phyloP scores from a whole-genome alignment of 1,139 yeast species.

The Diutina mesorugosa region DNA sequence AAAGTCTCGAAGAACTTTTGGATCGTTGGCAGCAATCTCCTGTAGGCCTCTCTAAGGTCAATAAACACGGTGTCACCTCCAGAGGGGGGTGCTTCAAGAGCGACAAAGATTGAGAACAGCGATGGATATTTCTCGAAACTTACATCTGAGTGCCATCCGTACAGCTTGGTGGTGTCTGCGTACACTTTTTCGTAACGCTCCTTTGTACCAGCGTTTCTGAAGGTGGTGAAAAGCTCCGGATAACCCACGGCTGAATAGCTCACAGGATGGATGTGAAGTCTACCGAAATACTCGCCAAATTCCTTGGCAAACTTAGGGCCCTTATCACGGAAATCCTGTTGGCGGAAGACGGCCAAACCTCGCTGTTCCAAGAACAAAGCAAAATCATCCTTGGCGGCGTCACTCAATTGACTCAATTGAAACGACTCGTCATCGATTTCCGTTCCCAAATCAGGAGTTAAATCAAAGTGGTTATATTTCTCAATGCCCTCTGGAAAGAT shows the following conservation, averaged over 20 bases:
- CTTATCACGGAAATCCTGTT: background rate
- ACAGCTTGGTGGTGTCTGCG: background rate
- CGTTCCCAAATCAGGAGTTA: background rate
- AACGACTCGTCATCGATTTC: background rate
- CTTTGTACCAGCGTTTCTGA: background rate
- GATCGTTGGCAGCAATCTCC: background rate
- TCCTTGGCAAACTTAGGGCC: background rate
- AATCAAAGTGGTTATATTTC: background rate
- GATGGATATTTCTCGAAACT: background rate
- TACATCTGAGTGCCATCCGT: background rate
- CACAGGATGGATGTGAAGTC: background rate
- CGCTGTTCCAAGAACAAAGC: background rate
- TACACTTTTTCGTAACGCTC: background rate
- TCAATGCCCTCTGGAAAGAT: background rate
- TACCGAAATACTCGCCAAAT: background rate
- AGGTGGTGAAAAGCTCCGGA: background rate
- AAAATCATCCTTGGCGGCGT: background rate
- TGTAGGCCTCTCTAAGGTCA: constrained; percentile 1
- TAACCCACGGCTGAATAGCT: background rate
- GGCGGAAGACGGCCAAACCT: background rate
- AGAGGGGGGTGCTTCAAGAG: background rate
- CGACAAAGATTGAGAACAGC: background rate
- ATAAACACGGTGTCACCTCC: constrained; percentile 2
- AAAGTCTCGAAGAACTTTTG: background rate
- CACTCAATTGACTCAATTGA: background rate